Conservation (phyloP, 257 asterid species). For the Solanum lycopersicoides region DNA sequence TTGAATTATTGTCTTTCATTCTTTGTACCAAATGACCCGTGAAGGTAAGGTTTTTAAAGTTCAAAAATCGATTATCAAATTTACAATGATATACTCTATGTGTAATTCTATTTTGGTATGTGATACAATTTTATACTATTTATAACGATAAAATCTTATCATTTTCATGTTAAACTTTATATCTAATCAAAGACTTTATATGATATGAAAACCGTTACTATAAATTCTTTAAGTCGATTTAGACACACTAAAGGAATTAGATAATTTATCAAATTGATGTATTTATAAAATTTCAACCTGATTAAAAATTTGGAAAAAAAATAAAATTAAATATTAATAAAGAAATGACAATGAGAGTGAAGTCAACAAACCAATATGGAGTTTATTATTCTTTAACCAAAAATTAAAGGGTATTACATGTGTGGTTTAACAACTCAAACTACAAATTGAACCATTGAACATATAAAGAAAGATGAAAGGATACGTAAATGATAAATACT, state of each 20-base stretch:
- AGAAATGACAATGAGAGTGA: no score
- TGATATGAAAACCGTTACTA: neutral
- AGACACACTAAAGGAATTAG: neutral
- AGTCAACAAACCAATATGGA: no score
- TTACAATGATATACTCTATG: no score
- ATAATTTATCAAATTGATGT: neutral
- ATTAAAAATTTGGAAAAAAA: no score
- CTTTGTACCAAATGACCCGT: neutral
- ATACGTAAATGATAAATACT: neutral
- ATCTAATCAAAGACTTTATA: neutral
- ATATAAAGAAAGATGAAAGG: neutral
- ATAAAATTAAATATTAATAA: no score
- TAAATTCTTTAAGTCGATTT: neutral
- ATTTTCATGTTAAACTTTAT: neutral
- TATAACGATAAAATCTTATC: no score
- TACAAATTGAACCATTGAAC: neutral
- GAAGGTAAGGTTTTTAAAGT: neutral
- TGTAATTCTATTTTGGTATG: neutral
- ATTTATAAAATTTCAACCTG: no score
- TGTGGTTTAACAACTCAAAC: neutral
- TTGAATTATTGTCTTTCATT: no score
- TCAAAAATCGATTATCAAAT: no score
- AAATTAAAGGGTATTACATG: neutral
- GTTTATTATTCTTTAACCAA: no score
- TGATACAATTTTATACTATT: neutral